Percentiles rank a stretch among this genome's conserved stretches.
phyloP scores from a whole-genome alignment of 2,329 filamentous ascomycete species.

The Pseudocercospora musae region DNA sequence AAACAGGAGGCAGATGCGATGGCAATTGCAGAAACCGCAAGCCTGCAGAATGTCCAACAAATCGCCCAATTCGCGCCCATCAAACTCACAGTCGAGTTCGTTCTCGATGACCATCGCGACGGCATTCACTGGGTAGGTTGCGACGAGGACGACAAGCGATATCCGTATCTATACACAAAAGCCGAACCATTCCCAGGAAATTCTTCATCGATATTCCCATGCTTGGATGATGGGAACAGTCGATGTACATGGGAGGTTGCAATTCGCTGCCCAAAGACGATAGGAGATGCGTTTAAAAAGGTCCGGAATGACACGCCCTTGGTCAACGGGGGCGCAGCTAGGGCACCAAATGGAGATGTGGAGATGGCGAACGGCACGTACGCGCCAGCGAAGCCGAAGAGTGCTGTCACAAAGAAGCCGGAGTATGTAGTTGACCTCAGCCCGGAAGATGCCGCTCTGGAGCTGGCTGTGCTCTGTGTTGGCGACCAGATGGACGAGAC shows the following conservation, averaged over 20 bases:
- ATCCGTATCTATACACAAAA: slow-evolving; percentile 86
- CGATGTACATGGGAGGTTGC: slow-evolving; percentile 85
- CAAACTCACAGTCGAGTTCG: slow-evolving; percentile 71
- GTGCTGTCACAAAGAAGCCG: slow-evolving; percentile 28
- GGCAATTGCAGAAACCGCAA: slow-evolving; percentile 33
- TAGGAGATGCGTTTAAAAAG: slow-evolving; percentile 67
- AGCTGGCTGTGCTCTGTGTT: slow-evolving; percentile 87
- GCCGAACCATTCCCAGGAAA: slow-evolving; percentile 75
- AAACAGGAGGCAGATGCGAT: slow-evolving; percentile 34
- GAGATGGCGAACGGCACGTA: slow-evolving; percentile 41
- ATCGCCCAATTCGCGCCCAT: slow-evolving; percentile 56
- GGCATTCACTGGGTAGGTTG: slow-evolving; percentile 89
- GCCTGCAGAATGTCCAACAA: slow-evolving; percentile 26
- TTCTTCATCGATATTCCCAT: slow-evolving; percentile 86
- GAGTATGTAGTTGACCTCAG: slow-evolving; percentile 46
- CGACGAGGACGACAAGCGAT: slow-evolving; percentile 73
- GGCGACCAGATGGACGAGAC: slow-evolving; percentile 82
- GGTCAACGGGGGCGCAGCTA: slow-evolving; percentile 41
- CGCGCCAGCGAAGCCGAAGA: slow-evolving; percentile 7
- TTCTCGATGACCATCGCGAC: slow-evolving; percentile 71
- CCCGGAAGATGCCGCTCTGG: slow-evolving; percentile 80
- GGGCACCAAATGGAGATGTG: slow-evolving; percentile 24
- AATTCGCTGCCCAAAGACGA: slow-evolving; percentile 77
- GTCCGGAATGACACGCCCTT: slow-evolving; percentile 24
- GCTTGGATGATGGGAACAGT: slow-evolving; percentile 79